These are phyloP conservation scores for Rhamnella rubrinervis DNA, from an alignment of 331 rosid species.

Conservation along the genomic window DNA sequence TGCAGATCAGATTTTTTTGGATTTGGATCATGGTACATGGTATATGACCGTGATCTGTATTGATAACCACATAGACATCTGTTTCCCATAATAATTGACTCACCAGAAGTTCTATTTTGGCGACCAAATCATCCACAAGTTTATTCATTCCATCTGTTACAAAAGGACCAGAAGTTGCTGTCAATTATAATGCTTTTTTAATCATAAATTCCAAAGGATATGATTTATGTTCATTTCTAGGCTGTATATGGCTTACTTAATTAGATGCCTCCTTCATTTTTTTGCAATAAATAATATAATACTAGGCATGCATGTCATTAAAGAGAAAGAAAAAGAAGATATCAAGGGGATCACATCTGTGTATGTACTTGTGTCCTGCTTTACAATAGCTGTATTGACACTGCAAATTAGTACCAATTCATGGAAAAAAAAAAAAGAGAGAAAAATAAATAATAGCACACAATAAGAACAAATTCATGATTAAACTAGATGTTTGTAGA, in stretches of 20 bases:
- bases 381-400: no score
- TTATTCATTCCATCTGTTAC: not conserved
- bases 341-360: no score
- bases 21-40: not conserved
- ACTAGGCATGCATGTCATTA: not conserved
- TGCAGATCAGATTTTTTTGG: not conserved
- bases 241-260: not conserved
- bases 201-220: no score
- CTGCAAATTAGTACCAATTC: no score
- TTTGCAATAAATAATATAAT: not conserved
- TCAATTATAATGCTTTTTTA: not conserved
- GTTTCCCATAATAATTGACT: not conserved
- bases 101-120: not conserved
- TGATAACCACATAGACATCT: conserved; percentile 8
- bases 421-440: no score
- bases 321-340: no score
- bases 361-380: no score
- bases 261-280: not conserved
- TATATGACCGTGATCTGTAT: not conserved
- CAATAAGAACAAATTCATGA: no score
- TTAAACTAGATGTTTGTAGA: no score
- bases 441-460: no score
- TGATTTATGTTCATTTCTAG: not conserved
- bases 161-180: not conserved
- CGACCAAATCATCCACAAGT: conserved; percentile 8